Base-by-base conservation (phyloP, 495 filamentous ascomycete species). In the Bombardia bombarda region DNA sequence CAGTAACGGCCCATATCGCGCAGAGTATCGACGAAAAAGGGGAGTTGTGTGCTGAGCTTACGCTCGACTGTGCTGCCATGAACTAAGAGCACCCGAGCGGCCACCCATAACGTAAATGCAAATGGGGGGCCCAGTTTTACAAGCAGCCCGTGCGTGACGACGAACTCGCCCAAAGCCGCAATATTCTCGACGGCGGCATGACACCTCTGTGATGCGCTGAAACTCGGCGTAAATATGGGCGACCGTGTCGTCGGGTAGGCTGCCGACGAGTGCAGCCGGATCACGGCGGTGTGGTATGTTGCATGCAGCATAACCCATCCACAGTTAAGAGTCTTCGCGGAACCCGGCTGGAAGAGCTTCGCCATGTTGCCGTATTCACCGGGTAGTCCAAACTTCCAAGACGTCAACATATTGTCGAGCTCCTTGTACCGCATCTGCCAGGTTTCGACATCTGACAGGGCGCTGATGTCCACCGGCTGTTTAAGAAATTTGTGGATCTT, bases 301-400 rank as follows among this genome's bases (percentile, higher is more conserved):
- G 83, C 80, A 55, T 93, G 88, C n/a, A 93, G 72, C 77, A 93
- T 89, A 30, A 93, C 81, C 85, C 86, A 90, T 35, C 84, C 82
- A 53, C 81, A 84, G 53, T 86, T 88, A 25, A 85, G 62, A 9
- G 73, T 68, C 50, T 84, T 85, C 47, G 66, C 72, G n/a, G 77
- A 77, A 2, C 71, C 65, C 0, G 74, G 74, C 38, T 76, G 75
- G 60, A 86, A 84, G 1, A 88, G 61, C 32, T 85, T 79, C 21
- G 82, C 77, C 55, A 85, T 82, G 52, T 90, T 89, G 8, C 83
- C 79, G 61, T 87, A 90, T 47, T 93, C 86, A 21, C 70, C 70
- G 1, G 88, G 88, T 19, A 95, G 73, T 37, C 78, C 79, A 53
- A 86, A 86, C 53, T 89, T 87, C 87, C 87, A 94, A 4, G 79